Evolutionary conservation across 495 filamentous ascomycete species (phyloP).

Genomic region (Cercophora samala): DNA sequence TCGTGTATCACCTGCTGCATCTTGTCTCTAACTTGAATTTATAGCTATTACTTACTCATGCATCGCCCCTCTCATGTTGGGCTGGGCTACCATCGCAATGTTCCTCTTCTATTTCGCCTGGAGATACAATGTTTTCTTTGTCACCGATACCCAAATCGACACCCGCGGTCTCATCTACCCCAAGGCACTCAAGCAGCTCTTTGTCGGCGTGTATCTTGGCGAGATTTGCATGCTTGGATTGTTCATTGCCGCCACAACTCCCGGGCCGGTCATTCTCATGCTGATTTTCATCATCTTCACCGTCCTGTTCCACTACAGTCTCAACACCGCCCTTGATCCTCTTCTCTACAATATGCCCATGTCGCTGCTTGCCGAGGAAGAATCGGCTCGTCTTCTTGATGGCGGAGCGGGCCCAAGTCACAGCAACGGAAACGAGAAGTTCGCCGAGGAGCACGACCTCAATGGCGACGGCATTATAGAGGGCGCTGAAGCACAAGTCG

Average conservation of each 20-base stretch:
- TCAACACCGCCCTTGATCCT: constrained; percentile 75
- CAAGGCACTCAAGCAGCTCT: constrained; percentile 85
- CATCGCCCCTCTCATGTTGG: constrained; percentile 87
- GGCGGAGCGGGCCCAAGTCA: constrained; percentile 30
- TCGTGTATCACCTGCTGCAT: neutral
- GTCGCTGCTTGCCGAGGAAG: constrained; percentile 59
- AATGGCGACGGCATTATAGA: constrained; percentile 32
- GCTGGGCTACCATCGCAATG: constrained; percentile 80
- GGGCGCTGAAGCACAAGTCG: constrained; percentile 22
- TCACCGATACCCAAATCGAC: constrained; percentile 79
- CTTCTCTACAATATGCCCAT: constrained; percentile 77
- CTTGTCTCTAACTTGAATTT: neutral
- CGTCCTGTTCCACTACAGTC: constrained; percentile 74
- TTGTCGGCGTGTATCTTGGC: constrained; percentile 81
- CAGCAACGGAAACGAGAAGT: constrained; percentile 23
- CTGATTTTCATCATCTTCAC: constrained; percentile 76
- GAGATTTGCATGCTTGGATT: constrained; percentile 87
- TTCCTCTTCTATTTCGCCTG: constrained; percentile 89
- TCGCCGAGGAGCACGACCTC: constrained; percentile 27
- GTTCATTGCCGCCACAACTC: constrained; percentile 67
- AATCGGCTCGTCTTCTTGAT: constrained; percentile 43
- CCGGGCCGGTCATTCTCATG: constrained; percentile 81
- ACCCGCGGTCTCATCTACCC: constrained; percentile 88
- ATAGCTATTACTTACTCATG: constrained; percentile 79
- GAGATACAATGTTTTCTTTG: constrained; percentile 93